These are phyloP conservation scores for Aspergillus aculeatus DNA, from an alignment of 2,329 filamentous ascomycete species.

Conservation along the genomic window DNA sequence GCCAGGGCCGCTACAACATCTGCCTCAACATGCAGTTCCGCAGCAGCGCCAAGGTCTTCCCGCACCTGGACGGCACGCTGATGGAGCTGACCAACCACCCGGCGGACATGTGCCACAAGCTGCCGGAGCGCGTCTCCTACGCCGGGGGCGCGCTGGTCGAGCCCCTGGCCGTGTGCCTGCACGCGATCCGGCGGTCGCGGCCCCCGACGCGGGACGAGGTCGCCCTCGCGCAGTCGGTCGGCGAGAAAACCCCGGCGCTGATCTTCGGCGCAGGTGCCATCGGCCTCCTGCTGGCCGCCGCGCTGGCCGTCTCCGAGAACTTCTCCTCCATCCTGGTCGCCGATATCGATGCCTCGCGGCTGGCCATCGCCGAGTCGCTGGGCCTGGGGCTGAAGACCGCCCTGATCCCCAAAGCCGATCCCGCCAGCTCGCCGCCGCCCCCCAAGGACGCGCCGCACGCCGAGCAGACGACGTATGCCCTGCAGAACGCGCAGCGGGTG, in stretches of 20 bases:
- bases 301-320: slow-evolving; percentile 54
- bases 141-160: slow-evolving; percentile 60
- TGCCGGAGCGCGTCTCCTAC: slow-evolving; percentile 54
- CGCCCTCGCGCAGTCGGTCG: slow-evolving; percentile 40
- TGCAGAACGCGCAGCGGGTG: slow-evolving; percentile 37
- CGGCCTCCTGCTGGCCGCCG: slow-evolving; percentile 58
- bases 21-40: slow-evolving; percentile 59
- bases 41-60: slow-evolving; percentile 60
- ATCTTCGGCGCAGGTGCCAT: slow-evolving; percentile 64
- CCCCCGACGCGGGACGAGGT: slow-evolving; percentile 42
- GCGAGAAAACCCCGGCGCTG: slow-evolving; percentile 49
- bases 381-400: slow-evolving; percentile 37
- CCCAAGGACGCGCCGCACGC: slow-evolving; percentile 31
- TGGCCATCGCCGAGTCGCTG: slow-evolving; percentile 54
- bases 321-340: slow-evolving; percentile 58
- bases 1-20: slow-evolving; percentile 60
- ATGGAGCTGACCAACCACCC: slow-evolving; percentile 64
- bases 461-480: slow-evolving; percentile 34
- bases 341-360: slow-evolving; percentile 58
- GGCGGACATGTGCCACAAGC: slow-evolving; percentile 58
- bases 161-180: slow-evolving; percentile 60
- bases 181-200: slow-evolving; percentile 57
- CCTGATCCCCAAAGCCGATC: slow-evolving; percentile 35
- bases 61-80: slow-evolving; percentile 63
- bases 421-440: slow-evolving; percentile 31